Evolutionary conservation across 805 yeast genomes (phyloP).

Genomic region (Spencermartinsiella europaea): DNA sequence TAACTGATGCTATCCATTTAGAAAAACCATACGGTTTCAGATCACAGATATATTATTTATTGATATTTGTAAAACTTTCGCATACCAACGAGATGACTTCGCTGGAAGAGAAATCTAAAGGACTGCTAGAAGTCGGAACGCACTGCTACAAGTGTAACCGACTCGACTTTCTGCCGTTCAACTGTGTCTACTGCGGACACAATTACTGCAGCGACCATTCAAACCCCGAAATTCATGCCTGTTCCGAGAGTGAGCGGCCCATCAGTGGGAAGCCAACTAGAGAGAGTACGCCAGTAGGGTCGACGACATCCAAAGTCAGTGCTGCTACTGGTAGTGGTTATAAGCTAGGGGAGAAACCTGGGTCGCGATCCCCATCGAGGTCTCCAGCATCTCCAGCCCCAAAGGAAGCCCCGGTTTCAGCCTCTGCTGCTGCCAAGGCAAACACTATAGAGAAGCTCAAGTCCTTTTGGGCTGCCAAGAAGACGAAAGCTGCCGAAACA

Average conservation of each 20-base stretch:
- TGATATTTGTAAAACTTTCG: too few relatives aligned
- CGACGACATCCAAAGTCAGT: neutral
- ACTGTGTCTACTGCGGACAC: constrained; percentile 34
- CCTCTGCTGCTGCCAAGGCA: neutral
- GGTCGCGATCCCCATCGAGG: constrained; percentile 3
- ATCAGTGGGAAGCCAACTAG: neutral
- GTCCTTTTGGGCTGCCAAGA: constrained; percentile 14
- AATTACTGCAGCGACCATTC: constrained; percentile 37
- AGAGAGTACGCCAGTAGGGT: constrained; percentile 1
- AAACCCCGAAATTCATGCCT: constrained; percentile 31
- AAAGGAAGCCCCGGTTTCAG: neutral
- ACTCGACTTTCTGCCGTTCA: constrained; percentile 40
- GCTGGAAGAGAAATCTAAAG: constrained; percentile 16
- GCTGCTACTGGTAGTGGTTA: constrained; percentile 4
- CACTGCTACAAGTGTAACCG: constrained; percentile 37
- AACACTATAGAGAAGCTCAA: constrained; percentile 11
- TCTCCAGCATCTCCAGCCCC: neutral
- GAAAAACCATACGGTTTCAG: too few relatives aligned
- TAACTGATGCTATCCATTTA: too few relatives aligned
- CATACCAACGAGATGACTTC: constrained; percentile 11
- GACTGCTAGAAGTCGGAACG: constrained; percentile 34
- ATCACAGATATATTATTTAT: too few relatives aligned
- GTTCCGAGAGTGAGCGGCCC: constrained; percentile 18
- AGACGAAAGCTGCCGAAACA: constrained; percentile 3
- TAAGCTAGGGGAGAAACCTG: neutral